Evolutionary conservation across 2,329 filamentous ascomycete species (phyloP).

Genomic region (Lomentospora prolificans): DNA sequence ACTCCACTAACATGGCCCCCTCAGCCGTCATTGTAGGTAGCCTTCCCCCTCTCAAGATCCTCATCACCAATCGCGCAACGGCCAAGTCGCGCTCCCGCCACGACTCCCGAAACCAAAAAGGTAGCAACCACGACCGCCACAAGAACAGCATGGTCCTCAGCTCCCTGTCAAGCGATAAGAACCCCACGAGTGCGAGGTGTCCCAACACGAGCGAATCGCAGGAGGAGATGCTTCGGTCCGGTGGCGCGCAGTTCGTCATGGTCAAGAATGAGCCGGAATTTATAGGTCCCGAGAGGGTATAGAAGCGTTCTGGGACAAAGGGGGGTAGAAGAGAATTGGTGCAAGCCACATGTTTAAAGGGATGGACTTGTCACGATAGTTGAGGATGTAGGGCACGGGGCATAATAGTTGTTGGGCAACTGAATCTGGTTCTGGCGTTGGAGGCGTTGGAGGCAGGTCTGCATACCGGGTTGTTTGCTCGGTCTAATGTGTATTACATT

Average conservation of each 20-base stretch:
- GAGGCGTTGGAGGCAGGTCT: not conserved
- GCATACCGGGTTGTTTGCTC: too few species aligned
- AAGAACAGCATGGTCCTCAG: not conserved
- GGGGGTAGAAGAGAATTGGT: not conserved
- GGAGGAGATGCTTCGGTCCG: slow-evolving; percentile 4
- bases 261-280: not conserved
- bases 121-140: not conserved
- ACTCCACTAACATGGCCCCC: not conserved
- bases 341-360: not conserved
- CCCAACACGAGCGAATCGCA: slow-evolving; percentile 2
- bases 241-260: not conserved
- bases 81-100: slow-evolving; percentile 1
- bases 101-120: not conserved
- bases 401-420: too few species aligned
- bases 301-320: not conserved
- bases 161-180: not conserved
- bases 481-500: too few species aligned
- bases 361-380: not conserved
- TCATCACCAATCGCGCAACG: slow-evolving; percentile 10
- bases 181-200: not conserved
- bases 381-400: not conserved
- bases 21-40: slow-evolving; percentile 15
- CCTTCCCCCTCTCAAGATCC: slow-evolving; percentile 14
- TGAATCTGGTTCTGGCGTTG: not conserved
- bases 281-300: not conserved